Base-by-base conservation (phyloP, 495 filamentous ascomycete genomes). In the Lichina pygmaea region DNA sequence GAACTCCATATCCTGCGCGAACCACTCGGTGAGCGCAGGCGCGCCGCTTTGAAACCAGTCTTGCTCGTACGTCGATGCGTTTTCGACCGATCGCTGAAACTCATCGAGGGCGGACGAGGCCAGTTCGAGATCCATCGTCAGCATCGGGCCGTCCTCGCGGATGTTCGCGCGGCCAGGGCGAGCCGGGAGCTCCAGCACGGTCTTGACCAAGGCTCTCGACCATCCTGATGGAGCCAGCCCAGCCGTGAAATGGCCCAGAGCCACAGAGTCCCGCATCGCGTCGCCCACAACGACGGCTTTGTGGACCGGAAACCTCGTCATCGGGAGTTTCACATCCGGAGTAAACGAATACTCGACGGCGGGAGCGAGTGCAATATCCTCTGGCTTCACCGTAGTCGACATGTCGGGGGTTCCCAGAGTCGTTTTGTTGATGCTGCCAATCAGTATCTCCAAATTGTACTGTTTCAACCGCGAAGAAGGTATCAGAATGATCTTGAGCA, bases 281-380 rank as follows among this genome's bases (percentile, higher is more conserved):
- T 77, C 67, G 3, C 72, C 75, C 33, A 91, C 73, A 11, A 94
- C 50, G 24, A 95, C 57, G 8, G 77, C 71, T 56, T 77, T 78
- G 52, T 97, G 89, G 12, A 93, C 82, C 0, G 89, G 86, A 46
- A 85, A 82, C 8, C 73, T 72, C 9, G 92, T 63, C 36, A 76
- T 58, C 17, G 70, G 70, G 42, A 71, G 62, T 46, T 68, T 67
- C 12, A 72, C 75, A 9, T 64, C 67, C 42, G 62, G 60, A 40
- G 75, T 75, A 10, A 64, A 70, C 9, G 68, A 69, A 24, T 79
- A 75, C 11, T 77, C 73, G 34, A 89, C 67, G 3, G 69, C 71
- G 4, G 85, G 85, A 36, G 79, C 74, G 8, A 93, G 68, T 36
- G 81, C 58, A 8, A 73, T 62, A 24, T 78, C 72, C 17, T 68